These are phyloP conservation scores for Firmiana major DNA, from an alignment of 345 rosid genomes.

Conservation along the genomic window DNA sequence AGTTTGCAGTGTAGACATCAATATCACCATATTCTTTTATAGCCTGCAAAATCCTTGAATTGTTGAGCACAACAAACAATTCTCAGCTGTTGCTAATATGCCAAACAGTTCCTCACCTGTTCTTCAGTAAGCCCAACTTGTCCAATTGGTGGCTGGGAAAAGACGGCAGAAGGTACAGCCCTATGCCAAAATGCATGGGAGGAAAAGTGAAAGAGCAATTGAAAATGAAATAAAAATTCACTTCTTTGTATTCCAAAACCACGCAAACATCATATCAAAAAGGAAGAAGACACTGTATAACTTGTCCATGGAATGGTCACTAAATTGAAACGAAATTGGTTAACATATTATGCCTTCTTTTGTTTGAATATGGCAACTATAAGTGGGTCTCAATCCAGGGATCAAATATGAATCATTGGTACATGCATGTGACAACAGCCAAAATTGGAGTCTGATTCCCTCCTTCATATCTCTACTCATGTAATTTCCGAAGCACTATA, in stretches of 20 bases:
- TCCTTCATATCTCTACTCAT: background rate
- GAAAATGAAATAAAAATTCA: background rate
- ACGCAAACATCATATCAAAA: background rate
- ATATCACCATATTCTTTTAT: slow-evolving; percentile 61
- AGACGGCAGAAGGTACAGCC: slow-evolving; percentile 90
- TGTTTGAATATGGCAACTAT: background rate
- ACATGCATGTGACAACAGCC: background rate
- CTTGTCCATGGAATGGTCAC: background rate
- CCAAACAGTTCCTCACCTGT: slow-evolving; percentile 46
- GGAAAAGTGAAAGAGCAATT: slow-evolving; percentile 3
- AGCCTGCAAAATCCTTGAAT: slow-evolving; percentile 52
- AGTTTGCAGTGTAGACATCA: slow-evolving; percentile 70
- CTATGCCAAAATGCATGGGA: slow-evolving; percentile 31
- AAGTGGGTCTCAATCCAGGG: background rate
- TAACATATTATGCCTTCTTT: background rate
- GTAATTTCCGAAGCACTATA: background rate
- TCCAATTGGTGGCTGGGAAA: slow-evolving; percentile 97
- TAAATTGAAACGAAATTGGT: too few relatives aligned
- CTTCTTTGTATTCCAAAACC: background rate
- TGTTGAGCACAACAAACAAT: slow-evolving; percentile 19
- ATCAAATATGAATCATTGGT: background rate
- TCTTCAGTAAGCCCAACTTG: slow-evolving; percentile 88
- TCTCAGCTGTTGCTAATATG: slow-evolving; percentile 8
- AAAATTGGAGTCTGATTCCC: background rate
- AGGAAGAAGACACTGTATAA: background rate